Evolutionary conservation across 345 rosid species (phyloP).

Genomic region (Psidium friedrichsthalianum): DNA sequence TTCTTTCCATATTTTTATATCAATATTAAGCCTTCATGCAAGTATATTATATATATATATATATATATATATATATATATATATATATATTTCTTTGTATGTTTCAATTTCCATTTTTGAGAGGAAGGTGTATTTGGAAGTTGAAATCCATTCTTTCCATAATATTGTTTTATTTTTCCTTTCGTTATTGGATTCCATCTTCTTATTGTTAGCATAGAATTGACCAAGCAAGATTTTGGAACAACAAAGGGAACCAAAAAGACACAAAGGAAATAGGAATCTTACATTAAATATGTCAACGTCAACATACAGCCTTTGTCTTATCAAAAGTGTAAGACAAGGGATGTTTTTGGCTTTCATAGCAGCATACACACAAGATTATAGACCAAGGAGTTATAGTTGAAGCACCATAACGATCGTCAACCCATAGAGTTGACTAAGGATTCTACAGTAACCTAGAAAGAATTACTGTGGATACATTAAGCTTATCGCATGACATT

Average conservation of each 20-base stretch:
- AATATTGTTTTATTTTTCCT: neutral
- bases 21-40: neutral
- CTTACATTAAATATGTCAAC: neutral
- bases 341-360: neutral
- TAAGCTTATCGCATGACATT: neutral
- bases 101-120: neutral
- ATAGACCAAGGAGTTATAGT: neutral
- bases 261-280: neutral
- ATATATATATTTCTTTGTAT: neutral
- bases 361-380: neutral
- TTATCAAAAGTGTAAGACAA: neutral
- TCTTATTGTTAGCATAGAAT: neutral
- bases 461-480: neutral
- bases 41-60: no score
- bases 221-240: neutral
- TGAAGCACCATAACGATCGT: neutral
- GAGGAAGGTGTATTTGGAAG: neutral
- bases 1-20: neutral
- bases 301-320: neutral
- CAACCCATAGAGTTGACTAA: neutral
- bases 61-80: no score
- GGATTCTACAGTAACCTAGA: neutral
- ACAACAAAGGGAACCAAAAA: neutral
- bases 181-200: neutral
- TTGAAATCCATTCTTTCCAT: neutral